Evolutionary conservation across 73 alveolate species (phyloP).

Genomic region (Symbiodinium pilosum): DNA sequence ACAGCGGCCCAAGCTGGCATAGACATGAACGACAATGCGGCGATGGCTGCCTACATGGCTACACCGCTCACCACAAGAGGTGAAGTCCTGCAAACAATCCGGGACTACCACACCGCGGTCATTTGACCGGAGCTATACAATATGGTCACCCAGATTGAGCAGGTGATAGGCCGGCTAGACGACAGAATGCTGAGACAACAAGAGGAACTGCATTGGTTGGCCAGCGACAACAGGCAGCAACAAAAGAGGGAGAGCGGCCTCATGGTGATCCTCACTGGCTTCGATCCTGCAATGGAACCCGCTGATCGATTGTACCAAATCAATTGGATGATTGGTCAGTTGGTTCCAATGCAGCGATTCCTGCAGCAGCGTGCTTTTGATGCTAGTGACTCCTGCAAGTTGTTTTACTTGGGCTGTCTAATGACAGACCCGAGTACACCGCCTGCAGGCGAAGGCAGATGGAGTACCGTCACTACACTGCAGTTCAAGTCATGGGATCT

Average conservation of each 20-base stretch:
- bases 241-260: conserved; percentile 23
- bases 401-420: not conserved
- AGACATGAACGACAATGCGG: not conserved
- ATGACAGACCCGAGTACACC: conserved; percentile 3
- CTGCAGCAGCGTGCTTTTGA: not conserved
- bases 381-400: not conserved
- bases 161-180: not conserved
- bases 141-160: conserved; percentile 15
- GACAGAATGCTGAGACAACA: conserved; percentile 1
- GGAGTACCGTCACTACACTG: not conserved
- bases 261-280: not conserved
- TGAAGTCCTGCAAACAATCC: not conserved
- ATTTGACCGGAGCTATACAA: conserved; percentile 29
- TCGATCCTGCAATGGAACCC: not conserved
- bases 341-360: not conserved
- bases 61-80: not conserved
- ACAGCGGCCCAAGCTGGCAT: not conserved
- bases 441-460: not conserved
- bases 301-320: not conserved
- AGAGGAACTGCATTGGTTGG: not conserved
- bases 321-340: conserved; percentile 4
- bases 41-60: not conserved
- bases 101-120: not conserved
- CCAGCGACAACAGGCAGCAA: not conserved
- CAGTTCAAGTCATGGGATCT: conserved; percentile 22